phyloP scores from a whole-genome alignment of 768 basidiomycete species.

The Trametes punicea region DNA sequence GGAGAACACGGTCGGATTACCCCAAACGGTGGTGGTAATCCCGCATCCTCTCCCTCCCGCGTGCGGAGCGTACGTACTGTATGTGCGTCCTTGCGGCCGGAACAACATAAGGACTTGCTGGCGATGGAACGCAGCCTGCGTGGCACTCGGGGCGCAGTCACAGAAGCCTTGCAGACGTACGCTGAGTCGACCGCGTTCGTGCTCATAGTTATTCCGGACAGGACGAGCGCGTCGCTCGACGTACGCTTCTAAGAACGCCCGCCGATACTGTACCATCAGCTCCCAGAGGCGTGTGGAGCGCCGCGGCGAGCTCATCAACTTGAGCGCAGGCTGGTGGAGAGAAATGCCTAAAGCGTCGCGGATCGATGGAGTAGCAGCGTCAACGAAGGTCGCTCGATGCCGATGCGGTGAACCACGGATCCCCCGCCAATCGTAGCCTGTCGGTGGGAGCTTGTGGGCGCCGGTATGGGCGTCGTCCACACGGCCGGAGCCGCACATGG shows the following conservation, averaged over 20 bases:
- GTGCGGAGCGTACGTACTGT: neutral
- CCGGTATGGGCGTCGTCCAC: slow-evolving; percentile 1
- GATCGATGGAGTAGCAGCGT: neutral
- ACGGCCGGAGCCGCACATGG: too few species aligned
- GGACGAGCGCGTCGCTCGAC: neutral
- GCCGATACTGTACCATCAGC: too few species aligned
- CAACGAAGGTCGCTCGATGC: too few species aligned
- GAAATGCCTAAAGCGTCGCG: slow-evolving; percentile 11
- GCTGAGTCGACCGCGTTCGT: too few species aligned
- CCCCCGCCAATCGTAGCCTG: too few species aligned
- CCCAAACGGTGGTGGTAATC: neutral
- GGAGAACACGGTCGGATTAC: neutral
- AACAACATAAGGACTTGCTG: neutral
- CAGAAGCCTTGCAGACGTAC: too few species aligned
- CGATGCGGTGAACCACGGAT: neutral
- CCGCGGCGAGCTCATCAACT: neutral
- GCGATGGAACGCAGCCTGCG: too few species aligned
- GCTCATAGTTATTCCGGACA: neutral
- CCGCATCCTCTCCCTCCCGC: neutral
- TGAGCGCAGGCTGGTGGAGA: neutral
- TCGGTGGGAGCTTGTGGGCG: slow-evolving; percentile 7
- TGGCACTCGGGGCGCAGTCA: too few species aligned
- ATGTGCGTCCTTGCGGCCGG: neutral
- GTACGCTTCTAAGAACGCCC: too few species aligned
- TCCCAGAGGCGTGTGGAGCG: too few species aligned